These are phyloP conservation scores for Colletotrichum sp. DNA, from an alignment of 2,329 filamentous ascomycete genomes.

Conservation along the genomic window DNA sequence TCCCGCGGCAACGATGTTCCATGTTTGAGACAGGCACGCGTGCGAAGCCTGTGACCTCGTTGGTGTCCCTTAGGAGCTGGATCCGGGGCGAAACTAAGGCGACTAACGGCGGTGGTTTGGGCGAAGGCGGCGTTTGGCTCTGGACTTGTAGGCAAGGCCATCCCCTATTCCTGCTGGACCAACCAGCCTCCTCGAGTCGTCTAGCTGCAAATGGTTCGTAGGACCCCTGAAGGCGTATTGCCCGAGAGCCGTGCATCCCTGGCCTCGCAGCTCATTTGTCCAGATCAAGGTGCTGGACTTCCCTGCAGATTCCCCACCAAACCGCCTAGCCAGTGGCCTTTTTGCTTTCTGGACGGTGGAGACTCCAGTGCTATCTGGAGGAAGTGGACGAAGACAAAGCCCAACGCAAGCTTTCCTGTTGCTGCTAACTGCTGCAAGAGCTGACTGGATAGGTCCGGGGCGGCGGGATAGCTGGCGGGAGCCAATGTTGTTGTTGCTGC, in stretches of 20 bases:
- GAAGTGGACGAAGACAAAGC: not conserved
- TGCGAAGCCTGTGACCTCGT: slow-evolving; percentile 8
- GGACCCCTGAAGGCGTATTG: slow-evolving; percentile 18
- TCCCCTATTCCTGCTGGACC: not conserved
- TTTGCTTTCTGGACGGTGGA: slow-evolving; percentile 11
- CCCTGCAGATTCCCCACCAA: slow-evolving; percentile 11
- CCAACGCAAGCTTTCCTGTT: not conserved
- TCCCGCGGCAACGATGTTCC: not conserved
- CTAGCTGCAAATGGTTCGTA: slow-evolving; percentile 6
- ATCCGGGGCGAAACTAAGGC: slow-evolving; percentile 9
- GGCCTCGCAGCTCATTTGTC: slow-evolving; percentile 11
- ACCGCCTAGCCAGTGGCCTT: not conserved
- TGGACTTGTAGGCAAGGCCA: not conserved
- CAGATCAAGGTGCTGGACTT: slow-evolving; percentile 17
- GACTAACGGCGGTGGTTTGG: slow-evolving; percentile 11
- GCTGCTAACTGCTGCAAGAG: not conserved
- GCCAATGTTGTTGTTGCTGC: not conserved
- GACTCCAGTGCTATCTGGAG: not conserved
- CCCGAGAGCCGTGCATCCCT: slow-evolving; percentile 9
- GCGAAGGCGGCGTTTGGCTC: not conserved
- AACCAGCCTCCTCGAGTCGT: slow-evolving; percentile 6
- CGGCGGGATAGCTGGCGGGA: not conserved
- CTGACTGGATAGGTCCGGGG: not conserved
- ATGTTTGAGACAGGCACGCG: slow-evolving; percentile 9
- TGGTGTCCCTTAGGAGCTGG: not conserved